Evolutionary conservation across 2,329 filamentous ascomycete genomes (phyloP), one percentile per base, ranked within the genome.

Genomic region (Paracoccidioides brasiliensis): DNA sequence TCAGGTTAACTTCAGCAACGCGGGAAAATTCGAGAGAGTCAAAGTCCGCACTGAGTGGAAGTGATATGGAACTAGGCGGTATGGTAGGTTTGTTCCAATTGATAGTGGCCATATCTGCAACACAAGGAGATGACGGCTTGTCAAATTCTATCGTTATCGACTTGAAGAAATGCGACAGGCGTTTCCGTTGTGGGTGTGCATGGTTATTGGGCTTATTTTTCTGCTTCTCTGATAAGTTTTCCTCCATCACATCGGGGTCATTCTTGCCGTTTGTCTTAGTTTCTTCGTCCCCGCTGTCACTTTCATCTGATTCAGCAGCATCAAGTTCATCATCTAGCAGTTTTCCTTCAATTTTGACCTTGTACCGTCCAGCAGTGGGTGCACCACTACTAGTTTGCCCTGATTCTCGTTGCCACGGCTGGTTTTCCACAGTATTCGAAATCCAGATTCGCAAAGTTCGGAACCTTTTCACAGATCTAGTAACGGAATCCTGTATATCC

Each of bases 381-480:
- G 58, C 63, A 9, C 84, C 86, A 2, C 88, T 86, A 40, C 81
- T 81, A 67, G 91, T 84, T 62, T 54, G 56, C 12, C 55, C 55
- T 12, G 55, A 48, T 63, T 78, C 81, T 42, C 78, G 79, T 72
- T 98, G 93, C 93, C 93, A 97, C 37, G 86, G 84, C 72, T 98
- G 93, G 66, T 93, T 88, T 70, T 96, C 89, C 38, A 85, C 89
- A 0, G 90, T 95, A 71, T 98, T 98, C 65, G 84, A 90, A 64
- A 98, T 84, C 90, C 90, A 97, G 60, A 98, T 81, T 59, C 91
- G 86, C 70, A 98, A 77, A 2, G 89, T 95, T 66, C 85, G 87
- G 70, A 85, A 86, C 62, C 87, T 82, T 80, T 88, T 93, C 58
- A 82, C 77, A 58, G 84, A 85, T 60, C 85, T 82, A 67, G 81